Evolutionary conservation across 352 stramenopile species (phyloP).

Genomic region (Phytophthora fragariaefolia): DNA sequence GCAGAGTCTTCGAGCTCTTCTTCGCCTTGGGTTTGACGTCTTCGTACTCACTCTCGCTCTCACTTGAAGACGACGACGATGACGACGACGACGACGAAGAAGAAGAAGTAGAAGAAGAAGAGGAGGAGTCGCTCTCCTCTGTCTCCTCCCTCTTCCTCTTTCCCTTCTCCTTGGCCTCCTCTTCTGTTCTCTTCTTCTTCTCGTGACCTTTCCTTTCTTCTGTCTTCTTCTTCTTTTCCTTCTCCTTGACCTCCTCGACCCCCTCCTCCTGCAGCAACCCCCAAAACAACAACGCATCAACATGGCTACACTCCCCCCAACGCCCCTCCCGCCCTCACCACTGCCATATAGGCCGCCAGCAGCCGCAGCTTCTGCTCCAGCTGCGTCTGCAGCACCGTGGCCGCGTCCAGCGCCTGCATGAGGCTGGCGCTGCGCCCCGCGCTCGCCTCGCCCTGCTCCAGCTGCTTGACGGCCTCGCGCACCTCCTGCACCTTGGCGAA

Average conservation of each 20-base stretch:
- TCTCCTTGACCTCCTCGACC: background rate
- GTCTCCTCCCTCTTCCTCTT: background rate
- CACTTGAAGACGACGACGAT: background rate
- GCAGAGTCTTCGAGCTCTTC: slow-evolving; percentile 28
- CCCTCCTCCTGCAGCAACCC: background rate
- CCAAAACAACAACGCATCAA: background rate
- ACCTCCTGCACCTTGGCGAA: slow-evolving; percentile 35
- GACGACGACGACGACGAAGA: background rate
- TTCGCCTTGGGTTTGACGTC: slow-evolving; percentile 1
- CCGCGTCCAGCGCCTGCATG: slow-evolving; percentile 17
- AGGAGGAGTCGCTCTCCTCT: slow-evolving; percentile 2
- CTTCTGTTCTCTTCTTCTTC: slow-evolving; percentile 8
- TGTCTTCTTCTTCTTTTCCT: slow-evolving; percentile 1
- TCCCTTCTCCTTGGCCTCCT: too few relatives aligned
- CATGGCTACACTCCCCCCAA: background rate
- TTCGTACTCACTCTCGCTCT: background rate
- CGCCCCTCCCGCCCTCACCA: background rate
- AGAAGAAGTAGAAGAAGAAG: background rate
- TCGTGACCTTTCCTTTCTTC: too few relatives aligned
- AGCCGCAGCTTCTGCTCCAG: slow-evolving; percentile 20
- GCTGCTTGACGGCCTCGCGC: slow-evolving; percentile 33
- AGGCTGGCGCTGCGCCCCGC: slow-evolving; percentile 19
- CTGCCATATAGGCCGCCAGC: slow-evolving; percentile 23
- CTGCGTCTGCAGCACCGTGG: slow-evolving; percentile 20
- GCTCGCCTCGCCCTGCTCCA: slow-evolving; percentile 30